phyloP scores from a whole-genome alignment of 2,329 filamentous ascomycete species.

The Fusarium marasasianum region DNA sequence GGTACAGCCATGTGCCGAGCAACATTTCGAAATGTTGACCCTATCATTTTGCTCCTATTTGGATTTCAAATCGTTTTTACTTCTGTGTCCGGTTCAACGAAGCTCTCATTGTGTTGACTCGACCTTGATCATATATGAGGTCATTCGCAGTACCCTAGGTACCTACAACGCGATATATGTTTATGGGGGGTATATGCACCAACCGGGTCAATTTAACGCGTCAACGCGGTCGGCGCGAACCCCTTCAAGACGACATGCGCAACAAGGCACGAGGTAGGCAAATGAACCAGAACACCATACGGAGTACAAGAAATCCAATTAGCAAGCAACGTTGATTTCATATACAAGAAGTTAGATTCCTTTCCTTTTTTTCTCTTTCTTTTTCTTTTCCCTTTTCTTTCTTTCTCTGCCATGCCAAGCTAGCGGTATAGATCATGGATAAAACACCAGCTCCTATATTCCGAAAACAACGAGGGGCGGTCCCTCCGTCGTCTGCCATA shows the following conservation, averaged over 20 bases:
- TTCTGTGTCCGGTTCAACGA: not conserved
- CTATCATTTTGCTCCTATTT: slow-evolving; percentile 40
- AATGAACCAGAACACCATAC: slow-evolving; percentile 9
- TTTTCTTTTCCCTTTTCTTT: not conserved
- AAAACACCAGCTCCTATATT: slow-evolving; percentile 52
- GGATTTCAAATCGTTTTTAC: not conserved
- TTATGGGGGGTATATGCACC: slow-evolving; percentile 38
- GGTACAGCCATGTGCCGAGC: slow-evolving; percentile 29
- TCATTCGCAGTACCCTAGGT: slow-evolving; percentile 33
- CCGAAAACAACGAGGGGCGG: slow-evolving; percentile 47
- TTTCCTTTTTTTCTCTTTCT: not conserved
- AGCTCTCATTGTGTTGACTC: not conserved
- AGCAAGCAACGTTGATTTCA: slow-evolving; percentile 4
- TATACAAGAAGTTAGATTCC: not conserved
- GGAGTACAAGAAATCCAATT: slow-evolving; percentile 1
- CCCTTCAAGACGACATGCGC: not conserved
- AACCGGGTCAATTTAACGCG: slow-evolving; percentile 52
- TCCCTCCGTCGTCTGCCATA: slow-evolving; percentile 65
- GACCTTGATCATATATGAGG: slow-evolving; percentile 41
- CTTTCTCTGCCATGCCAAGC: slow-evolving; percentile 29
- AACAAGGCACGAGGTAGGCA: not conserved
- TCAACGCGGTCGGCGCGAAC: slow-evolving; percentile 46
- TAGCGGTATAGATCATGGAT: slow-evolving; percentile 46
- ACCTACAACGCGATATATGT: slow-evolving; percentile 27
- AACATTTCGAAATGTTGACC: slow-evolving; percentile 37